Percentiles rank a stretch among this genome's conserved stretches.
Evolutionary conservation across 2,329 filamentous ascomycete species (phyloP).

Genomic region (Trichoderma brevicompactum): DNA sequence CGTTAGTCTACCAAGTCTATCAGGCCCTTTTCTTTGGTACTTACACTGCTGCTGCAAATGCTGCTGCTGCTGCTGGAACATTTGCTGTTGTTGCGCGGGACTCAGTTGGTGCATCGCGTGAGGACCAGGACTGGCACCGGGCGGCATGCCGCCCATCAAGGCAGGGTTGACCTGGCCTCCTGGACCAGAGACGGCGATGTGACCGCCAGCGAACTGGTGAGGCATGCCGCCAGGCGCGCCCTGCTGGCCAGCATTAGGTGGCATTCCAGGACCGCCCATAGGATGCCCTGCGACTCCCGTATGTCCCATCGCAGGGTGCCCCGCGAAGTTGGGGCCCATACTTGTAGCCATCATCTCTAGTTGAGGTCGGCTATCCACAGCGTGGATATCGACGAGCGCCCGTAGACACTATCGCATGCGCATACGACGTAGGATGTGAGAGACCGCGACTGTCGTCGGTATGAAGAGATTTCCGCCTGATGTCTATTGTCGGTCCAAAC

Average conservation of each 20-base stretch:
- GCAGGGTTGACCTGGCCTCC: constrained; percentile 74
- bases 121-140: constrained; percentile 65
- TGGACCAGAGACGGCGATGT: constrained; percentile 74
- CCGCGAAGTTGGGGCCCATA: constrained; percentile 65
- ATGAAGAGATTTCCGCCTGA: neutral
- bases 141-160: constrained; percentile 78
- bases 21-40: constrained; percentile 9
- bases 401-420: constrained; percentile 55
- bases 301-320: constrained; percentile 74
- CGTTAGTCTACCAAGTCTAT: neutral
- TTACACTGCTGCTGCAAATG: constrained; percentile 46
- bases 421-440: constrained; percentile 37
- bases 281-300: constrained; percentile 70
- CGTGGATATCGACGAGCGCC: constrained; percentile 61
- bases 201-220: constrained; percentile 65
- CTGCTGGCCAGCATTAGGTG: constrained; percentile 71
- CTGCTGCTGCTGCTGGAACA: constrained; percentile 56
- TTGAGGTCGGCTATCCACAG: constrained; percentile 58
- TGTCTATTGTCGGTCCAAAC: constrained; percentile 1
- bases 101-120: constrained; percentile 75
- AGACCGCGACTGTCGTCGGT: constrained; percentile 23
- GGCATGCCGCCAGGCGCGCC: constrained; percentile 69
- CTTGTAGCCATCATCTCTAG: constrained; percentile 69
- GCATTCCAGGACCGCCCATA: constrained; percentile 62
- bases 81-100: constrained; percentile 62